phyloP scores from a whole-genome alignment of 1,284 basidiomycete genomes.

The Apiotrichum sp. region DNA sequence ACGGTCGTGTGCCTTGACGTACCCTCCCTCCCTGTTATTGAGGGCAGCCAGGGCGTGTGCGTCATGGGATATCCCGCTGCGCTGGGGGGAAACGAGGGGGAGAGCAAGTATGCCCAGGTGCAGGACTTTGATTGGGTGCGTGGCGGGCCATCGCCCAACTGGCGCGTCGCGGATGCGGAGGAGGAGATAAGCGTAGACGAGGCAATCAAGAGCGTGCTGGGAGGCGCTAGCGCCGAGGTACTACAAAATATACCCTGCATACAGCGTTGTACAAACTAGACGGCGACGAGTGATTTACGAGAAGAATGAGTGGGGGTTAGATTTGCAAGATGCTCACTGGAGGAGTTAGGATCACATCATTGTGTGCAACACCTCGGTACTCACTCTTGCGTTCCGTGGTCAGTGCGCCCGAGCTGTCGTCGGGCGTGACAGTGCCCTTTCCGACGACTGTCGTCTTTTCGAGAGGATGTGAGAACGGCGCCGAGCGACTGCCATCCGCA shows the following conservation, averaged over 20 bases:
- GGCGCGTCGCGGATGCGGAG: constrained; percentile 46
- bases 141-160: constrained; percentile 66
- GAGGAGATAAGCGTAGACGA: neutral
- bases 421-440: constrained; percentile 14
- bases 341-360: constrained; percentile 15
- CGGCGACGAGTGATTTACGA: neutral
- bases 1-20: constrained; percentile 61
- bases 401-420: constrained; percentile 6
- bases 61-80: constrained; percentile 57
- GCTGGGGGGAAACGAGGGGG: neutral
- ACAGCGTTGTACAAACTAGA: constrained; percentile 6
- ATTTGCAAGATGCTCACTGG: constrained; percentile 16
- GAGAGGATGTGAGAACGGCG: constrained; percentile 7
- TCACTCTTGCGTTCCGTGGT: constrained; percentile 4
- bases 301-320: neutral
- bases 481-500: constrained; percentile 25
- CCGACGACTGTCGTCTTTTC: neutral
- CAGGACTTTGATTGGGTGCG: constrained; percentile 79
- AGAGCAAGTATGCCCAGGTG: constrained; percentile 50
- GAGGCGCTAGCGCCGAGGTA: neutral
- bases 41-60: constrained; percentile 57
- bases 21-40: constrained; percentile 66
- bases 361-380: constrained; percentile 6
- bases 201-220: neutral
- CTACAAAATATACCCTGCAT: constrained; percentile 6